Evolutionary conservation across 305 asterid species (phyloP), one percentile per base, ranked within the genome.

Genomic region (Ilex paraguariensis): DNA sequence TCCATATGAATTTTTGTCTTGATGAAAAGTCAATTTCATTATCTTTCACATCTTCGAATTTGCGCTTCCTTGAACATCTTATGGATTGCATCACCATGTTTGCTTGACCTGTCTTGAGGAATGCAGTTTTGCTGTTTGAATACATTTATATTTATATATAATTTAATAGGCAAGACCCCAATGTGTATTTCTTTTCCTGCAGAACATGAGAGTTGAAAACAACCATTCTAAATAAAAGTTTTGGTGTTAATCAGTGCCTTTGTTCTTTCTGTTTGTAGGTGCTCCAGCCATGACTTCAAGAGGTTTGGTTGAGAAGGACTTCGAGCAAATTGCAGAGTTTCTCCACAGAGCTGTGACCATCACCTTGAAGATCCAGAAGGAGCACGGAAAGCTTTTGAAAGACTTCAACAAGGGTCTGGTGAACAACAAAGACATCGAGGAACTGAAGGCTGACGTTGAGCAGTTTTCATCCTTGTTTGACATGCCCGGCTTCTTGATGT

Each of bases 221-320:
- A 36, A 36, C 9, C 42, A 8, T 36, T 36, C 52, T 15, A 2
- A 46, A 46, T 46, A 10, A 3, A 10, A 10, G 15, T 46, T 11
- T 46, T 46, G 15, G 7, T 46, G 13, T 46, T 7, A 46, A 46
- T 7, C 10, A 10, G 8, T 1, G 13, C 13, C 52, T 6, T 46
- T 13, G 15, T 46, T 46, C 15, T 55, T 31, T 54, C 4, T n/a
- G 60, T 78, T 17, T 6, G 67, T 81, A 87, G 97, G 96, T 70
- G 60, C 98, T 57, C 98, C 98, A 0, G 98, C 98, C 58, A 91
- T 91, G 98, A 91, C 98, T 62, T 91, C 98, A 2, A 83, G 98
- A 82, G 98, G 98, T 36, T 81, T 88, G 74, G 81, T 83, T 4
- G 98, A 86, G 86, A 88, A 88, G 77, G 98, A 91, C 86, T 91